Percentiles rank a stretch among this genome's conserved stretches.
Conservation (phyloP, 2,329 filamentous ascomycete genomes). For the Sporothrix protearum region DNA sequence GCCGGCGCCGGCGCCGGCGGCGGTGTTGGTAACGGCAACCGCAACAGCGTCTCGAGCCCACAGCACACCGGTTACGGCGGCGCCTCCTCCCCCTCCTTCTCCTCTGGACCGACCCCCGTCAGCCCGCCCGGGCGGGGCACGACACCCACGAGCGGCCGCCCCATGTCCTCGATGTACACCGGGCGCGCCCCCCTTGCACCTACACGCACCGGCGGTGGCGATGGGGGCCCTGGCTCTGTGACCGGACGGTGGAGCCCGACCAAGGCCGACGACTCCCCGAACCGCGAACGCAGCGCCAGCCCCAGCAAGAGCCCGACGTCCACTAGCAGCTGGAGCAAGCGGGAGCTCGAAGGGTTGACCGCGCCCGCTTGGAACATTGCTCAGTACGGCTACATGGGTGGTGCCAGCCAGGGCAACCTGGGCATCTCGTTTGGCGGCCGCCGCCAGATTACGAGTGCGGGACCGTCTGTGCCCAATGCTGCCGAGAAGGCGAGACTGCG, state of each 20-base stretch:
- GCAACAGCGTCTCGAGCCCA: constrained; percentile 53
- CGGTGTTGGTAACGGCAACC: constrained; percentile 50
- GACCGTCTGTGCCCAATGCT: constrained; percentile 73
- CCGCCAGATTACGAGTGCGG: constrained; percentile 83
- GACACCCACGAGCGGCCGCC: constrained; percentile 16
- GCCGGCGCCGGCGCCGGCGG: constrained; percentile 41
- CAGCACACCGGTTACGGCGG: no score
- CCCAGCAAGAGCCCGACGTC: constrained; percentile 54
- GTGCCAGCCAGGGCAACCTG: constrained; percentile 91
- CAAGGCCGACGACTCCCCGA: constrained; percentile 41
- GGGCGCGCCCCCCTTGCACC: constrained; percentile 42
- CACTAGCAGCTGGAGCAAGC: constrained; percentile 88
- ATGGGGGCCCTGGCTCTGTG: constrained; percentile 23
- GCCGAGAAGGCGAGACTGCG: constrained; percentile 76
- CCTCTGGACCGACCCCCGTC: constrained; percentile 36
- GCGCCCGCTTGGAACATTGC: constrained; percentile 96
- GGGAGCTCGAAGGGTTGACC: constrained; percentile 73
- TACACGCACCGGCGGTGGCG: constrained; percentile 52
- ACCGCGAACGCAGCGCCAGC: constrained; percentile 54
- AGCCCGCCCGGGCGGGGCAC: neutral
- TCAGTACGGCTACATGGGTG: constrained; percentile 97
- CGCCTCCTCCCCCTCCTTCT: no score
- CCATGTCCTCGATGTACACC: constrained; percentile 46
- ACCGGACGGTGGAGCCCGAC: constrained; percentile 58
- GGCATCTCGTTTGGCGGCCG: constrained; percentile 89